Evolutionary conservation across 805 yeast species (phyloP), one percentile per base, ranked within the genome.

Genomic region (Sungouiella thailandica): DNA sequence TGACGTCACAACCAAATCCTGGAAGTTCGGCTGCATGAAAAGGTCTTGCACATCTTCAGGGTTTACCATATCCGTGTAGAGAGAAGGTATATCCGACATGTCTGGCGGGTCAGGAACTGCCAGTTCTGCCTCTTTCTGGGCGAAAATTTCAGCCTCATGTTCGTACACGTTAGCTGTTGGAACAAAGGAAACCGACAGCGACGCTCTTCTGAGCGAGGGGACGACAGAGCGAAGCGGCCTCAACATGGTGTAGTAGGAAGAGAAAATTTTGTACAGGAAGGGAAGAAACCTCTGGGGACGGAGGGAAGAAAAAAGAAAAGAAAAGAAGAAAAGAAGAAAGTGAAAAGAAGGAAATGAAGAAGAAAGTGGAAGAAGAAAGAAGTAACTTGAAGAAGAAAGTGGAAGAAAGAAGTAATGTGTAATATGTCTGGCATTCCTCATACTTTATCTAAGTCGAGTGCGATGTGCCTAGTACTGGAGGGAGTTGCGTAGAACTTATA

Each of bases 1-100:
- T 3, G 56, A 36, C 0, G 68, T 48, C 13, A 54, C 46, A 33
- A 63, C 36, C 11, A 53, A 36, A 37, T 65, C 70, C 28, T 53
- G 59, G 23, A 48, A 41, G 5, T 39, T 39, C 0, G 63, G 59
- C 8, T 44, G 47, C 4, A 58, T 46, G n/a, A 60, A 40, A 11
- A 62, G 35, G 35, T 64, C 70, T n/a, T 60, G 53, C 3, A 58
- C 49, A 27, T 51, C 50, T 17, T 57, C 55, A 0, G 72, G 71
- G 25, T 53, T 50, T 11, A 51, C 40, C 28, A 66, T 59, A 20
- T 62, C 57, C 14, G 25, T 28, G 29, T 30, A 43, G 8, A 43
- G 33, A 41, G 51, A 29, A 55, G 49, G 24, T 43, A 39, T 11
- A 37, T 47, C 53, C 6, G 35, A 29, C 4, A 41, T 23, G 12